phyloP scores from a whole-genome alignment of 495 filamentous ascomycete species.

The Penicillium silybi region DNA sequence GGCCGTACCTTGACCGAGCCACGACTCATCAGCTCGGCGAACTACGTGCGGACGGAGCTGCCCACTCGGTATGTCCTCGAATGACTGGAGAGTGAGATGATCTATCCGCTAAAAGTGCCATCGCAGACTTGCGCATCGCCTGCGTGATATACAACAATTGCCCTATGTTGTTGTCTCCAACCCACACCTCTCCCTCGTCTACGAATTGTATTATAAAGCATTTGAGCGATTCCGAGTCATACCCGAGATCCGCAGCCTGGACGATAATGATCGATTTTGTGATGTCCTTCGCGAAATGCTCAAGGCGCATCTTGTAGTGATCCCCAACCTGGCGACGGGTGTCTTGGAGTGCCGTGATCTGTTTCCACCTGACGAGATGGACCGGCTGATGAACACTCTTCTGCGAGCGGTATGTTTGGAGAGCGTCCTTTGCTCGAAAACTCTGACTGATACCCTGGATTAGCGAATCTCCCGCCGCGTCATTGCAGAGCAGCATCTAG shows the following conservation, averaged over 20 bases:
- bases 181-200: constrained; percentile 85
- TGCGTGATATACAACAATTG: constrained; percentile 95
- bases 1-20: constrained; percentile 84
- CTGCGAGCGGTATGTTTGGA: constrained; percentile 69
- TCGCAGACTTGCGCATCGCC: constrained; percentile 79
- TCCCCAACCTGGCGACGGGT: constrained; percentile 90
- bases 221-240: constrained; percentile 87
- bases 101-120: neutral
- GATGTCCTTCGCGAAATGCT: constrained; percentile 72
- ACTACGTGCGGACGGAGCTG: constrained; percentile 94
- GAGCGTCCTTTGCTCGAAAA: neutral
- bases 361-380: constrained; percentile 72
- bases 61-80: constrained; percentile 64
- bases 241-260: constrained; percentile 74
- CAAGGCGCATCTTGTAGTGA: constrained; percentile 85
- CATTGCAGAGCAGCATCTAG: constrained; percentile 96
- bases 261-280: constrained; percentile 91
- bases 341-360: constrained; percentile 81
- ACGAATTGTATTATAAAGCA: constrained; percentile 93
- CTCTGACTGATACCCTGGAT: neutral
- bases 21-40: constrained; percentile 87
- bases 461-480: constrained; percentile 92
- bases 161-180: constrained; percentile 98
- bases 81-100: neutral
- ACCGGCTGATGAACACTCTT: constrained; percentile 93